phyloP scores from a whole-genome alignment of 2,329 filamentous ascomycete genomes.

The Biscogniauxia sp. region DNA sequence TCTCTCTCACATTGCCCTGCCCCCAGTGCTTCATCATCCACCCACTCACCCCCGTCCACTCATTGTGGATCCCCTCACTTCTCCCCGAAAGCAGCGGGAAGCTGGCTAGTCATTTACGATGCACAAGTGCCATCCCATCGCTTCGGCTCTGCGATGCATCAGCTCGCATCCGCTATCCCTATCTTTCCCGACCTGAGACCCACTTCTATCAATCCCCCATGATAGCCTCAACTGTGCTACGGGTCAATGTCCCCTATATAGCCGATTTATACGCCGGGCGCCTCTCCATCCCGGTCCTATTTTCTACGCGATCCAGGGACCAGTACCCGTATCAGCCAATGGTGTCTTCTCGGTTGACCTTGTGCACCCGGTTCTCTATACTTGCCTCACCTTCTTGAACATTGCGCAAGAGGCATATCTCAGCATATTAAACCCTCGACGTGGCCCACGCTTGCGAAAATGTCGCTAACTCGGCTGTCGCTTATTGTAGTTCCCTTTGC shows the following conservation, averaged over 20 bases:
- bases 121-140: too few relatives aligned
- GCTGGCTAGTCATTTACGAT: not conserved
- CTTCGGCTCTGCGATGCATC: not conserved
- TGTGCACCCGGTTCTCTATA: not conserved
- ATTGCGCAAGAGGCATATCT: not conserved
- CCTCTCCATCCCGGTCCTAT: not conserved
- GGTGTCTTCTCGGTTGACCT: not conserved
- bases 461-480: not conserved
- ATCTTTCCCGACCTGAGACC: not conserved
- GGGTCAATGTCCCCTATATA: not conserved
- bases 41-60: not conserved
- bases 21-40: not conserved
- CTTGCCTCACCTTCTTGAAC: not conserved
- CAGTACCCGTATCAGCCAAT: not conserved
- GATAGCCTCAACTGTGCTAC: not conserved
- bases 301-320: not conserved
- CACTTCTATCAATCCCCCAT: not conserved
- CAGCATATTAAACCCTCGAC: not conserved
- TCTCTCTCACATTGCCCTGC: too few relatives aligned
- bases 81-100: not conserved
- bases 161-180: not conserved
- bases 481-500: not conserved
- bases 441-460: not conserved
- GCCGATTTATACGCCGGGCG: not conserved
- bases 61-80: not conserved